Conservation (phyloP, 2,329 filamentous ascomycete genomes). For the Huntiella decipiens region DNA sequence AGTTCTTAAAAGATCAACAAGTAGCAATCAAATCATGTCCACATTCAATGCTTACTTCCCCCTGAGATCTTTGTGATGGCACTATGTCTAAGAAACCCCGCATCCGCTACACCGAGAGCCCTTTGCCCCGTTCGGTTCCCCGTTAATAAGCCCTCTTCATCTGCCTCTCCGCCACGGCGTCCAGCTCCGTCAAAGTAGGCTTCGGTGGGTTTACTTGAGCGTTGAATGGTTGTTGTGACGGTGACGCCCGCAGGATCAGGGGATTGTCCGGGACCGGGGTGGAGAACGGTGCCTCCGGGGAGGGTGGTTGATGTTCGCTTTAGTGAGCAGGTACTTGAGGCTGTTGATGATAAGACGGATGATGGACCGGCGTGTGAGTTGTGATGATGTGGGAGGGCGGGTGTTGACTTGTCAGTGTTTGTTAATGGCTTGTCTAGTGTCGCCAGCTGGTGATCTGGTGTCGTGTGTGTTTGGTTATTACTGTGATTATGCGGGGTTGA, state of each 20-base stretch:
- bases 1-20: no score
- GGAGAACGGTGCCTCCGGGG: neutral
- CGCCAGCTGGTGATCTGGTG: no score
- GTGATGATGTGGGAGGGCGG: neutral
- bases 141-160: conserved; percentile 8
- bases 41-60: neutral
- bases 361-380: neutral
- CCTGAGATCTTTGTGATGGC: neutral
- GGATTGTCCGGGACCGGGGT: neutral
- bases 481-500: neutral
- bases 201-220: conserved; percentile 17
- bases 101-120: neutral
- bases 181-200: conserved; percentile 3
- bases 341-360: neutral
- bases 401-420: conserved; percentile 1
- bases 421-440: conserved; percentile 2
- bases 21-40: neutral
- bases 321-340: conserved; percentile 2
- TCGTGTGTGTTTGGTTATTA: no score
- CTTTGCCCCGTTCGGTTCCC: neutral
- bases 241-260: conserved; percentile 15
- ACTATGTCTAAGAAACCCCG: neutral
- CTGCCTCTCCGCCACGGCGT: neutral
- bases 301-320: neutral
- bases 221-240: conserved; percentile 22